Evolutionary conservation across 2,329 filamentous ascomycete species (phyloP).

Genomic region (Xylariaceae sp.): DNA sequence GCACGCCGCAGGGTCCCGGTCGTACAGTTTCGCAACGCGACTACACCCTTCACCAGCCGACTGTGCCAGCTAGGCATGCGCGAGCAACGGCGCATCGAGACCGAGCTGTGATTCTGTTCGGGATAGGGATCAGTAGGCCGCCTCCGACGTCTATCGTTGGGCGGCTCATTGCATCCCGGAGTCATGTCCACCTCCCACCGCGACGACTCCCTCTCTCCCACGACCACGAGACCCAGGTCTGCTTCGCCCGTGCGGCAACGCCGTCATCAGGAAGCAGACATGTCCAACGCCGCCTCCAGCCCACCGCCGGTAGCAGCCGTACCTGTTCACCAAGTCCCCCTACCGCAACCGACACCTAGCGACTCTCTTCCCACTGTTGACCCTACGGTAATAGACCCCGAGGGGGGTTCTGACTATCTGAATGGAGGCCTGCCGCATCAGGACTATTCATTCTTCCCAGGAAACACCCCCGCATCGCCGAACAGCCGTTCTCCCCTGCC

Average conservation of each 20-base stretch:
- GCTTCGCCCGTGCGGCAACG: slow-evolving; percentile 16
- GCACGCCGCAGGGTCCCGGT: no score
- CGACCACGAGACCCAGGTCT: slow-evolving; percentile 22
- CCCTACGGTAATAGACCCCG: no score
- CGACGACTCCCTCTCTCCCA: slow-evolving; percentile 29
- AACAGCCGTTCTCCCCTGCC: slow-evolving; percentile 10
- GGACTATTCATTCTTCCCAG: slow-evolving; percentile 18
- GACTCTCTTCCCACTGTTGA: no score
- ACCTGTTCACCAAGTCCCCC: slow-evolving; percentile 11
- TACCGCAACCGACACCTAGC: no score
- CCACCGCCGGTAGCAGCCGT: slow-evolving; percentile 9
- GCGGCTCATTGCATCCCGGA: no score
- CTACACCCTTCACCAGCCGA: no score
- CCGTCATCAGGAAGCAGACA: slow-evolving; percentile 14
- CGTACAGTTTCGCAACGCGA: no score
- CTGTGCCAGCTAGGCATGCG: no score
- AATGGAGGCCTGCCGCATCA: slow-evolving; percentile 29
- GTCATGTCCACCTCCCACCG: slow-evolving; percentile 18
- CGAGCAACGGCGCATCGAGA: no score
- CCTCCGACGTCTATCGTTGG: no score
- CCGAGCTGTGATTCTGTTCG: no score
- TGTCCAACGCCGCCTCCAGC: slow-evolving; percentile 17
- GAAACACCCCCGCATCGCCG: slow-evolving; percentile 9
- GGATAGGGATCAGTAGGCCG: no score
- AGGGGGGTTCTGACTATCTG: slow-evolving; percentile 34